Conservation (phyloP, 1,139 yeast genomes). For the Hyphopichia pseudoburtonii region DNA sequence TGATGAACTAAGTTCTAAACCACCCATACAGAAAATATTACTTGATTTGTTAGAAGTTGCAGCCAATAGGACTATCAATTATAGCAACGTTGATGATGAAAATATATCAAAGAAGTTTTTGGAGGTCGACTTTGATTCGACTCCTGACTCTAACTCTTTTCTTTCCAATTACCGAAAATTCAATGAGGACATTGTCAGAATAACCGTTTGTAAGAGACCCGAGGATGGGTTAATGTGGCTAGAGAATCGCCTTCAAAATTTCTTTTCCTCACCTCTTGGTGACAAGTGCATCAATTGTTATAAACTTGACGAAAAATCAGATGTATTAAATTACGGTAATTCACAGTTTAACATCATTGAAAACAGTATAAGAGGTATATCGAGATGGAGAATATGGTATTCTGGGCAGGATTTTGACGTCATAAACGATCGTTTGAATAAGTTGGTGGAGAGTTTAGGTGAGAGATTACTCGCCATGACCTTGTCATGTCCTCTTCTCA, state of each 20-base stretch:
- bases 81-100: constrained; percentile 65
- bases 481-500: constrained; percentile 74
- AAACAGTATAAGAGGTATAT: constrained; percentile 85
- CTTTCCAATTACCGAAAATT: constrained; percentile 78
- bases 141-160: constrained; percentile 77
- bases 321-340: constrained; percentile 73
- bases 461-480: constrained; percentile 74
- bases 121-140: constrained; percentile 84
- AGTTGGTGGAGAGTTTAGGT: constrained; percentile 73
- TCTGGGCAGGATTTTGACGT: constrained; percentile 60
- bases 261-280: constrained; percentile 77
- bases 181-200: constrained; percentile 86
- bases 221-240: constrained; percentile 82
- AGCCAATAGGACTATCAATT: constrained; percentile 76
- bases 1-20: constrained; percentile 63
- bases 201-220: constrained; percentile 84
- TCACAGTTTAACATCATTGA: constrained; percentile 87
- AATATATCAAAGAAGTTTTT: constrained; percentile 64
- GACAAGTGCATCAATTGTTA: constrained; percentile 57
- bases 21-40: constrained; percentile 51
- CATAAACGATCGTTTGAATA: constrained; percentile 55
- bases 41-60: constrained; percentile 74
- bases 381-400: constrained; percentile 97
- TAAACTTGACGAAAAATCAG: constrained; percentile 59
- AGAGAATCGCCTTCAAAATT: constrained; percentile 66